Percentiles rank a stretch among this genome's conserved stretches.
phyloP scores from a whole-genome alignment of 1,284 basidiomycete genomes.

The Cryptococcus amylolentus region DNA sequence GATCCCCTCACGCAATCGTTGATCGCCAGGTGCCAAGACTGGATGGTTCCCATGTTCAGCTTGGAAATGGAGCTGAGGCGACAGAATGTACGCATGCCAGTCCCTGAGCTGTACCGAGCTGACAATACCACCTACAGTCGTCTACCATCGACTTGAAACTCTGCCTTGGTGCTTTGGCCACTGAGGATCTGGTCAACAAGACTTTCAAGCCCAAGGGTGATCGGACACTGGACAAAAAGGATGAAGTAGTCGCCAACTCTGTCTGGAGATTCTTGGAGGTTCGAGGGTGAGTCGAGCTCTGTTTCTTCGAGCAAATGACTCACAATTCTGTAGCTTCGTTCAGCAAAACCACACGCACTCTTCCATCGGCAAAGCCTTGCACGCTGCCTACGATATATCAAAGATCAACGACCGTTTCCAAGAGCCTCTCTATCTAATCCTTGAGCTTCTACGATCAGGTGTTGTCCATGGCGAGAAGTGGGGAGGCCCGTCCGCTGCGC shows the following conservation, averaged over 20 bases:
- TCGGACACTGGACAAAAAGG: constrained; percentile 84
- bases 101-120: background rate
- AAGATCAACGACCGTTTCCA: constrained; percentile 97
- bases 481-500: constrained; percentile 60
- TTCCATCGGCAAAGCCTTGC: constrained; percentile 83
- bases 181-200: constrained; percentile 70
- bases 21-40: constrained; percentile 81
- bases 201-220: constrained; percentile 55
- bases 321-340: constrained; percentile 59
- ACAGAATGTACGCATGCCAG: constrained; percentile 72
- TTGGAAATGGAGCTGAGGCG: constrained; percentile 93
- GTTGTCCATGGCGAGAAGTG: constrained; percentile 92
- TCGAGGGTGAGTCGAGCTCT: constrained; percentile 62
- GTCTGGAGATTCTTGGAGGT: constrained; percentile 98
- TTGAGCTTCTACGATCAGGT: constrained; percentile 88
- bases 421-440: constrained; percentile 86
- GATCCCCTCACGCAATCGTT: constrained; percentile 76
- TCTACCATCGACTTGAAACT: constrained; percentile 96
- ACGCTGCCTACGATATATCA: constrained; percentile 69
- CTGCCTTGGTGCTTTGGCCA: constrained; percentile 83
- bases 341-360: constrained; percentile 82
- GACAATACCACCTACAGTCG: constrained; percentile 55
- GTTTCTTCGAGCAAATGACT: background rate
- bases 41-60: constrained; percentile 82
- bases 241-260: constrained; percentile 96